A percentile compares a stretch with the other conserved stretches of the same genome.
Evolutionary conservation across 768 basidiomycete genomes (phyloP).

Genomic region (Tricholoma terreum): DNA sequence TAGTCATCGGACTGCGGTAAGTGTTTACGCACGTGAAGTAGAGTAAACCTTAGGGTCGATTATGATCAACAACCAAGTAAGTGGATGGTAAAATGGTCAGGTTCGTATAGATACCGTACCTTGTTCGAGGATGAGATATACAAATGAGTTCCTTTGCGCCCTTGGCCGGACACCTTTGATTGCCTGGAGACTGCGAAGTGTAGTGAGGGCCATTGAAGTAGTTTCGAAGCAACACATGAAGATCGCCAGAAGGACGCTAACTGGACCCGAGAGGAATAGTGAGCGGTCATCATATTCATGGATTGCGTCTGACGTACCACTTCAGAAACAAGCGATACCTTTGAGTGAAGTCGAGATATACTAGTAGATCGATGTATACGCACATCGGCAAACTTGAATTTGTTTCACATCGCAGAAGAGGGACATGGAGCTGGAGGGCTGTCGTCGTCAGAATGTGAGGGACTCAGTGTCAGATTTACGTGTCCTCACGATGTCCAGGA

Average conservation of each 20-base stretch:
- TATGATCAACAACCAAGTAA: background rate
- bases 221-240: slow-evolving; percentile 27
- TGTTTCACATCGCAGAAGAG: no score
- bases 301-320: background rate
- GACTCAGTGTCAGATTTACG: no score
- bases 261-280: slow-evolving; percentile 5
- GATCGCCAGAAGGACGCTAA: slow-evolving; percentile 24
- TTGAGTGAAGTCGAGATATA: no score
- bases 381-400: no score
- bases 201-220: slow-evolving; percentile 22
- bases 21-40: slow-evolving; percentile 23
- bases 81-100: no score
- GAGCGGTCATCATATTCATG: background rate
- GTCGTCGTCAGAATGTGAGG: no score
- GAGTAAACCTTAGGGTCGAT: slow-evolving; percentile 17
- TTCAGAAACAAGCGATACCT: background rate
- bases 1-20: no score
- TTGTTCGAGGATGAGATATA: slow-evolving; percentile 26
- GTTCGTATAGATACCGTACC: slow-evolving; percentile 10
- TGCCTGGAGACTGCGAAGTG: slow-evolving; percentile 21
- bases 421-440: no score
- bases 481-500: slow-evolving; percentile 18
- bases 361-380: no score
- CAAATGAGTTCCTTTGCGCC: slow-evolving; percentile 15
- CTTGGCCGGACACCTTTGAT: slow-evolving; percentile 15